phyloP scores from a whole-genome alignment of 345 rosid species.

The Lepidium africanum region DNA sequence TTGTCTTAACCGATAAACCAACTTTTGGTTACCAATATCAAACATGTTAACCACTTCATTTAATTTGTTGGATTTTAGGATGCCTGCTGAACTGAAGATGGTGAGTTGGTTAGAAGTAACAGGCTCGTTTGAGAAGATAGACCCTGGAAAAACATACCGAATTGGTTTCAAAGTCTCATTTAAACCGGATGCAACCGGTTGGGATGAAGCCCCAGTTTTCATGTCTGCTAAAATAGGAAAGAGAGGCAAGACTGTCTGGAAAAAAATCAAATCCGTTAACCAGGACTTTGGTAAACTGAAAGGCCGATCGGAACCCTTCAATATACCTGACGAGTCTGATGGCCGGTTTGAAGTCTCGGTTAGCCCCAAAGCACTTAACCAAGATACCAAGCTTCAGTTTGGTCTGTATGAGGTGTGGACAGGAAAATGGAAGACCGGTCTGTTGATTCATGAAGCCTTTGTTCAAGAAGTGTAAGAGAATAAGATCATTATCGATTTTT shows the following conservation, averaged over 20 bases:
- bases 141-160: slow-evolving; percentile 3
- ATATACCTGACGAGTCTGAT: not conserved
- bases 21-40: not conserved
- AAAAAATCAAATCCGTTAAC: slow-evolving; percentile 14
- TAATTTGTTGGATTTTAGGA: not conserved
- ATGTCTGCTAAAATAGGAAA: slow-evolving; percentile 54
- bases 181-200: slow-evolving; percentile 37
- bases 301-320: not conserved
- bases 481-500: not conserved
- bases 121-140: not conserved
- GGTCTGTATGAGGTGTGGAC: slow-evolving; percentile 74
- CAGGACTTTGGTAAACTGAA: slow-evolving; percentile 10
- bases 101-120: slow-evolving; percentile 63
- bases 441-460: slow-evolving; percentile 37
- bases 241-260: slow-evolving; percentile 35
- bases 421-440: slow-evolving; percentile 59
- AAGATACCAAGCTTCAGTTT: slow-evolving; percentile 31
- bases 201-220: slow-evolving; percentile 39
- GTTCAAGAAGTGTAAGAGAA: slow-evolving; percentile 13
- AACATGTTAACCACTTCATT: not conserved
- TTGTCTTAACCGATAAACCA: not conserved
- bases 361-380: not conserved
- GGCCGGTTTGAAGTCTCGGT: slow-evolving; percentile 8
- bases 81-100: slow-evolving; percentile 37
- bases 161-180: slow-evolving; percentile 32